Evolutionary conservation across 768 basidiomycete genomes (phyloP).

Genomic region (Naganishia vaughanmartiniae): DNA sequence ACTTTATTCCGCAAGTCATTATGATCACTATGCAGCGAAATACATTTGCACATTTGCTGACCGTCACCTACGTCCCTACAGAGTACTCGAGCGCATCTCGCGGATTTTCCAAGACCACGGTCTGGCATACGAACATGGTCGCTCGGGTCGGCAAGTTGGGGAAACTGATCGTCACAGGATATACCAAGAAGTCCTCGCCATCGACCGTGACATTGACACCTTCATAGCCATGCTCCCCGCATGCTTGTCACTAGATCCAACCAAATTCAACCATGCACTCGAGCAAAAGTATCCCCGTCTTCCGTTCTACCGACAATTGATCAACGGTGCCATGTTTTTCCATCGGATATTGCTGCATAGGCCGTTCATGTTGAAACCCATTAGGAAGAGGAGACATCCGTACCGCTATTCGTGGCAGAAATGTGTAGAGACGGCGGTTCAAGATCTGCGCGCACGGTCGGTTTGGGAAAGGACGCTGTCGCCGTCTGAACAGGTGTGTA

Average conservation of each 20-base stretch:
- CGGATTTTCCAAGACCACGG: constrained; percentile 27
- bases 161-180: constrained; percentile 20
- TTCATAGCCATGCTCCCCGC: constrained; percentile 21
- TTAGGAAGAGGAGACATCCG: constrained; percentile 23
- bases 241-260: constrained; percentile 25
- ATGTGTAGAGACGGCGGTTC: constrained; percentile 28
- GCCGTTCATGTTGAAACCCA: constrained; percentile 28
- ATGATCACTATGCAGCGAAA: background rate
- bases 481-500: constrained; percentile 24
- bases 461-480: constrained; percentile 25
- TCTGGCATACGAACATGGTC: constrained; percentile 22
- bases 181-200: constrained; percentile 25
- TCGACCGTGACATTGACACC: constrained; percentile 26
- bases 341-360: constrained; percentile 27
- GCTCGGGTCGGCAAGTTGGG: constrained; percentile 15
- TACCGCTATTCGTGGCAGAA: constrained; percentile 29
- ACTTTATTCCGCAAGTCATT: constrained; percentile 27
- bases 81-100: constrained; percentile 29
- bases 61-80: background rate
- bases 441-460: constrained; percentile 24
- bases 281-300: constrained; percentile 27
- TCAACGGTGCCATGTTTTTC: constrained; percentile 26
- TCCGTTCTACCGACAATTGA: constrained; percentile 20
- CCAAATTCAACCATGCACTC: constrained; percentile 24
- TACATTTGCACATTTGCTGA: background rate